Evolutionary conservation across 2,329 filamentous ascomycete species (phyloP).

Genomic region (Xylariaceae sp.): DNA sequence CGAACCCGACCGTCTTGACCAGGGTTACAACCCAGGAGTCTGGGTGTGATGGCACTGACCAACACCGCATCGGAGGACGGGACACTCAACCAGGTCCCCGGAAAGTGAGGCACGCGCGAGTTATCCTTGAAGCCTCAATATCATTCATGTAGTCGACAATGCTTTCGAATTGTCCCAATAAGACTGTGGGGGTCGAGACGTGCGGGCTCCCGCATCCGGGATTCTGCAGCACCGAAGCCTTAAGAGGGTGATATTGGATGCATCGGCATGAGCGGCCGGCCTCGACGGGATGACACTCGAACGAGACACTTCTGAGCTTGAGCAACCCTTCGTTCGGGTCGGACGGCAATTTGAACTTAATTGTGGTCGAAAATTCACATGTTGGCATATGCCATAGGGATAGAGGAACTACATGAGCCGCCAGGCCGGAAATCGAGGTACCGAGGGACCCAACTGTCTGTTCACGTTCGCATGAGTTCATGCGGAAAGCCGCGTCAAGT

Average conservation of each 20-base stretch:
- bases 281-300: neutral
- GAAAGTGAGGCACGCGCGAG: constrained; percentile 21
- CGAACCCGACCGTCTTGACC: neutral
- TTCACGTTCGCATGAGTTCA: constrained; percentile 27
- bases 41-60: constrained; percentile 11
- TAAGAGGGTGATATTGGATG: neutral
- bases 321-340: neutral
- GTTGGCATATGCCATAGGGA: neutral
- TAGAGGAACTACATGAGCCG: too few species aligned
- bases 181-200: constrained; percentile 6
- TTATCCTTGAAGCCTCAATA: constrained; percentile 19
- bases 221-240: constrained; percentile 11
- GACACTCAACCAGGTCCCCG: constrained; percentile 5
- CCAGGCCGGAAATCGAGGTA: neutral
- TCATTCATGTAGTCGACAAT: constrained; percentile 4
- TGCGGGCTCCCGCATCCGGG: constrained; percentile 19
- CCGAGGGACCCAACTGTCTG: constrained; percentile 9
- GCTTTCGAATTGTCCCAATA: constrained; percentile 19
- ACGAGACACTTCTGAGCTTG: neutral
- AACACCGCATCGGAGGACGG: constrained; percentile 12
- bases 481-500: constrained; percentile 24
- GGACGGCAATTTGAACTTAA: neutral
- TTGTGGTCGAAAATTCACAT: neutral
- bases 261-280: neutral
- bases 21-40: constrained; percentile 4